Evolutionary conservation across 1,284 basidiomycete species (phyloP), one percentile per base, ranked within the genome.

Genomic region (Apiotrichum gamsii): DNA sequence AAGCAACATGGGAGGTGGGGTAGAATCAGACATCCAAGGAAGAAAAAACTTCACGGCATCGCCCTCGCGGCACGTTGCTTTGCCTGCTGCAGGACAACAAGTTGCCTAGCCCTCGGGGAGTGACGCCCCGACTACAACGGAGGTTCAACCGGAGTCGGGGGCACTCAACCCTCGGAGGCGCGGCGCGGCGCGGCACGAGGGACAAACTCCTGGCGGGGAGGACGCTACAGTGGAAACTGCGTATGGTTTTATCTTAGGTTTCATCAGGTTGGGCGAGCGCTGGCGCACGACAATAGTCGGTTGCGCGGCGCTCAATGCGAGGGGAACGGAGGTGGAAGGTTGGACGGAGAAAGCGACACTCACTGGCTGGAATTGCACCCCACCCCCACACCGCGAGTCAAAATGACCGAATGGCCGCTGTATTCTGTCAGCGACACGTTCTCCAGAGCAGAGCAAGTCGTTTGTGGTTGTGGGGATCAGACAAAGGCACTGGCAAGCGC

Each of bases 171-270:
- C 16, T 20, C 29, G 41, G 49, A 53, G 55, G 39, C 52, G 55
- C 57, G 39, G 38, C 58, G 47, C 60, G 49, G 62, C 60, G 49
- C 54, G 39, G 56, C 52, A 41, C 50, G 51, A 28, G 11, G 59
- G 52, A 63, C 64, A 67, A 62, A 70, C 66, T 67, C 67, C 69
- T 59, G 59, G 65, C 64, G 61, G 58, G 67, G 52, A 69, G 70
- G 67, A 70, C 67, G 65, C 67, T 65, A 70, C 69, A 67, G 71
- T 73, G 71, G 69, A 73, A 73, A 73, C 71, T 73, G 71, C 71
- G 71, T 72, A 73, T 73, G 71, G 69, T 70, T 72, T 72, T 72
- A 50, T 55, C 57, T 52, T 50, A 50, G 34, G 44, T 67, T 67
- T 73, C 71, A 72, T 73, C 71, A 61, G 43, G 25, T 23, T 32